Evolutionary conservation across 371 early-diverging fungal genomes (phyloP), one percentile per base, ranked within the genome.

Genomic region (Mortierella sp.): DNA sequence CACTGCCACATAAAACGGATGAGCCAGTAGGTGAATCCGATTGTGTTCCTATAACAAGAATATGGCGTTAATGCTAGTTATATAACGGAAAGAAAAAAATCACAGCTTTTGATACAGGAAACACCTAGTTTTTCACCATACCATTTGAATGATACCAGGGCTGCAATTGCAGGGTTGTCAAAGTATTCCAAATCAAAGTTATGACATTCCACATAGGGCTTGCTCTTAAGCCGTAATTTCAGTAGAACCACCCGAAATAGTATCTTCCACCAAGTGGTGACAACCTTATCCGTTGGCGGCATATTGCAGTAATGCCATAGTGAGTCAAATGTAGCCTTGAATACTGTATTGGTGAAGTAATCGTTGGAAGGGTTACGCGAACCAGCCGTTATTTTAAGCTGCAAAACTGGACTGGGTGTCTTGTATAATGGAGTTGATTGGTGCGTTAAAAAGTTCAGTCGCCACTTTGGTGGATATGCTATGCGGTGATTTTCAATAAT

Each of bases 91-190:
- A 18, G 16, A 49, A 59, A 20, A 26, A n/a, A n/a, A n/a, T n/a
- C n/a, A n/a, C n/a, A n/a, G n/a, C n/a, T 5, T 20, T 8, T 35
- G 0, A 51, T 52, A 18, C 10, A 9, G 49, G 39, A 39, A 6
- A 39, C 6, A 6, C 39, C 4, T 39, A 4, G 39, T 39, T 39
- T 39, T 5, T 57, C 22, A n/a, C 4, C 63, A 30, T 70, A 63
- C 70, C 70, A 70, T 28, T 62, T 70, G 70, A 40, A 62, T 28
- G 62, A 55, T 37, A 70, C 32, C 54, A 62, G 30, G 3, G 70
- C 70, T 3, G 55, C 52, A 24, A 70, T 54, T 40, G 62, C 70
- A 0, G 70, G 70, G 35, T 54, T 63, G 8, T 70, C 64, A 43
- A 63, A 37, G 2, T 11, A 18, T 10, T 54, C 47, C 37, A 32